Evolutionary conservation across 2,329 filamentous ascomycete species (phyloP).

Genomic region (Thielaviopsis punctulata): DNA sequence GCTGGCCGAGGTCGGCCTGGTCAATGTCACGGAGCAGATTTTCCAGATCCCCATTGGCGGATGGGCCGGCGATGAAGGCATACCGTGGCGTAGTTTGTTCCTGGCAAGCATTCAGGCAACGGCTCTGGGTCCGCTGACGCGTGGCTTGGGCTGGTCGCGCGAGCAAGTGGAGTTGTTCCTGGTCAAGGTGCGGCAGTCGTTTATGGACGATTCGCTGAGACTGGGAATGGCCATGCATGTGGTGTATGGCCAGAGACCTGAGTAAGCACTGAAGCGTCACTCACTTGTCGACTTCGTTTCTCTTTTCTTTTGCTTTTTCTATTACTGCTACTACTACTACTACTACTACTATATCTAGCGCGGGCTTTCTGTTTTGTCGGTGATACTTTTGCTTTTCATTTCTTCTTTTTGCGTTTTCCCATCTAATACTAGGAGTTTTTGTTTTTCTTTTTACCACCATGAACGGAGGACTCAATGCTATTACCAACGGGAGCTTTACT

Average conservation of each 20-base stretch:
- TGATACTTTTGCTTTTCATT: no score
- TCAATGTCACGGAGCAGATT: conserved; percentile 31
- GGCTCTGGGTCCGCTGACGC: conserved; percentile 33
- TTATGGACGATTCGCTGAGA: conserved; percentile 26
- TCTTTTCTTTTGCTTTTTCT: not conserved
- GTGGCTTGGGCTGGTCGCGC: conserved; percentile 29
- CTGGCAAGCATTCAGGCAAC: conserved; percentile 34
- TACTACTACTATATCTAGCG: not conserved
- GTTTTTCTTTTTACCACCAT: not conserved
- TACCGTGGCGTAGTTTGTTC: conserved; percentile 34
- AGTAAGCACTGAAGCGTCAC: not conserved
- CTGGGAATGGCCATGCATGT: conserved; percentile 40
- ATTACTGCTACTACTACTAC: not conserved
- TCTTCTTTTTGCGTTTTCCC: not conserved
- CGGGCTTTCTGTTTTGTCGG: not conserved
- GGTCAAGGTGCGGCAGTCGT: conserved; percentile 30
- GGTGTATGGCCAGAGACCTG: conserved; percentile 36
- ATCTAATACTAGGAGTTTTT: not conserved
- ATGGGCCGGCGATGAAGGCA: conserved; percentile 36
- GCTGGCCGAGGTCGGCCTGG: conserved; percentile 34
- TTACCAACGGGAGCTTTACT: not conserved
- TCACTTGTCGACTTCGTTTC: not conserved
- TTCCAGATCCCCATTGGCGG: conserved; percentile 37
- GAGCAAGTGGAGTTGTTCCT: conserved; percentile 33
- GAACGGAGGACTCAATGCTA: not conserved